phyloP scores from a whole-genome alignment of 345 rosid genomes.

The Noccaea bulbosa region DNA sequence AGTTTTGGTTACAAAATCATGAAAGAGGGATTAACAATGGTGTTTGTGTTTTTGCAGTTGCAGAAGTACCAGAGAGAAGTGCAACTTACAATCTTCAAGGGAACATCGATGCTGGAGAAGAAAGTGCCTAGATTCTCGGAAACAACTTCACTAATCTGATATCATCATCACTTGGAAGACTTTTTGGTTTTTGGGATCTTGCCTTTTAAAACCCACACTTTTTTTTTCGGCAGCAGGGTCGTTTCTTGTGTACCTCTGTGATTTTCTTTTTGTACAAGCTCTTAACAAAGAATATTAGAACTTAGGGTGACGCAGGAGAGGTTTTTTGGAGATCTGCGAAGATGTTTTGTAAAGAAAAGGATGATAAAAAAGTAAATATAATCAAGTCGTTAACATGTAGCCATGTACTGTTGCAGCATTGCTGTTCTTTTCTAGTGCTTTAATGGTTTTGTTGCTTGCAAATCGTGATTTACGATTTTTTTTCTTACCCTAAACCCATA shows the following conservation, averaged over 20 bases:
- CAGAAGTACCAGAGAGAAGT: slow-evolving; percentile 60
- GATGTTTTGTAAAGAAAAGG: slow-evolving; percentile 33
- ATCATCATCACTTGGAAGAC: slow-evolving; percentile 3
- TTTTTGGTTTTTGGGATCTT: slow-evolving; percentile 14
- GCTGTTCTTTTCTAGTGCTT: no score
- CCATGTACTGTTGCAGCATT: no score
- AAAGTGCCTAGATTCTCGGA: slow-evolving; percentile 51
- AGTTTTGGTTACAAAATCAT: slow-evolving; percentile 5
- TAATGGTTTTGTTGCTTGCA: no score
- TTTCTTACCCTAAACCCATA: no score
- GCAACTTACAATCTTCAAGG: slow-evolving; percentile 77
- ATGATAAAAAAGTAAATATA: neutral
- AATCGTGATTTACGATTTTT: no score
- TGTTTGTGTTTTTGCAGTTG: slow-evolving; percentile 51
- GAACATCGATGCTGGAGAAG: slow-evolving; percentile 85
- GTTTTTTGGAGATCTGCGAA: neutral
- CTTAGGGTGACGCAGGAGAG: slow-evolving; percentile 31
- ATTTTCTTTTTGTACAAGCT: slow-evolving; percentile 36
- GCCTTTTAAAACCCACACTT: neutral
- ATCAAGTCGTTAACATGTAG: no score
- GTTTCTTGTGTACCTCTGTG: slow-evolving; percentile 33
- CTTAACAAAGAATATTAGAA: slow-evolving; percentile 23
- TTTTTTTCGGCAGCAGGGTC: slow-evolving; percentile 32
- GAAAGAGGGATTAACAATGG: slow-evolving; percentile 14
- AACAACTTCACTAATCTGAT: slow-evolving; percentile 14